Evolutionary conservation across 2,329 filamentous ascomycete genomes (phyloP), one percentile per base, ranked within the genome.

Genomic region (Aspergillus brasiliensis): DNA sequence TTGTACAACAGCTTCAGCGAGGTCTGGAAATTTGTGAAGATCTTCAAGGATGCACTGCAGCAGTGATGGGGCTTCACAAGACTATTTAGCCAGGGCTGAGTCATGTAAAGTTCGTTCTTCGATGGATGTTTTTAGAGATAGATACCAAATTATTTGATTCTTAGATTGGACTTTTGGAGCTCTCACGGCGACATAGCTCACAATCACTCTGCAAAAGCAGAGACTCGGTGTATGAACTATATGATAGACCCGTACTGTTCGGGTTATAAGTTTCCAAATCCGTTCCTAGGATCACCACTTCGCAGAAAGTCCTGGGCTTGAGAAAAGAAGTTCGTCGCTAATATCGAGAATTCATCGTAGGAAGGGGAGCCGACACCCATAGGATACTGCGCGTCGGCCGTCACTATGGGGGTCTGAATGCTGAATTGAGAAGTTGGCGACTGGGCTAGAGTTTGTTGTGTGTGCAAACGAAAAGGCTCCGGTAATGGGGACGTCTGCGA

Each of bases 1-100:
- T 75, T 96, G 65, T 96, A 96, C 75, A 93, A 93, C 71, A 87
- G 84, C 1, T 96, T 90, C 72, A 82, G 83, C 61, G 92, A 96
- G 71, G 86, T 92, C 3, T 86, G 76, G 76, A 72, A 69, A 5
- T 91, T 91, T 71, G 73, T 75, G 31, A 58, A 72, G 55, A 65
- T 69, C 21, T 70, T 77, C 48, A 74, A 70, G 62, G 64, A 63
- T n/a, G 72, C 74, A 13, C 55, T 75, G 56, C 62, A 25, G 56
- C 31, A 44, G 23, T 64, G 49, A 60, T 7, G 23, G 8, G 15
- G 46, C 17, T 17, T 48, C 7, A 27, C 15, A 31, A 27, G 6
- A 49, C 19, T n/a, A 10, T 19, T 19, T 10, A 2, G n/a, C 17
- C n/a, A 31, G 15, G 25, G 23, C 28, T n/a, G 15, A n/a, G n/a